Base-by-base conservation (phyloP, 768 basidiomycete genomes). In the Multifurca ochricompacta region DNA sequence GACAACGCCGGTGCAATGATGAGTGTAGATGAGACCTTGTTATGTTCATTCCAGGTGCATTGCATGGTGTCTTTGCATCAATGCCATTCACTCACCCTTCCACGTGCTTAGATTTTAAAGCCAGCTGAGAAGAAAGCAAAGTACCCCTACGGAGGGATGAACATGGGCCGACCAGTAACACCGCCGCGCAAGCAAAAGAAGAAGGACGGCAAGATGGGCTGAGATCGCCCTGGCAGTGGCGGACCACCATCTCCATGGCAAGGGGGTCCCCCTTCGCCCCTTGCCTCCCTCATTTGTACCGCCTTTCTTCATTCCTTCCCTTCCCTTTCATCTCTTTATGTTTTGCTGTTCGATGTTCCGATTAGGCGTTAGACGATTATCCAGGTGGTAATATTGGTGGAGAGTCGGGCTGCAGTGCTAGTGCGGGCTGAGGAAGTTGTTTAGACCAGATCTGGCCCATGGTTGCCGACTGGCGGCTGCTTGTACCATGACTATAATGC, bases 1-100 rank as follows among this genome's bases (percentile, higher is more conserved):
- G 95, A 99, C 70, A 99, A 99, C 69, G 94, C 95, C 4, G 95
- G 95, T 34, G 95, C 95, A 31, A 99, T 99, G 95, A 99, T 98
- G 95, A 93, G 90, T 65, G 95, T 99, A 39, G 95, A 97, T 65
- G 95, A 97, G 72, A 96, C 95, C 8, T 70, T 98, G 61, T 70
- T 98, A 60, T 97, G 95, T 73, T 97, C 94, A 7, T 97, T 98
- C 91, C 95, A 97, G 73, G 92, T 94, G 60, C 37, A 53, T 45
- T 40, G 42, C 37, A 46, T 42, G n/a, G n/a, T 8, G 48, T 23
- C 30, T 52, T 34, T 35, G 30, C 27, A 48, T 36, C 35, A 10
- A n/a, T 8, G 11, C n/a, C 11, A 25, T 37, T 50, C 37, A n/a
- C n/a, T 53, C 49, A 51, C 44, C 31, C 56, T 30, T 31, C 21